Percentiles rank a stretch among this genome's conserved stretches.
phyloP scores from a whole-genome alignment of 1,284 basidiomycete genomes.

The Pseudozyma sp. region DNA sequence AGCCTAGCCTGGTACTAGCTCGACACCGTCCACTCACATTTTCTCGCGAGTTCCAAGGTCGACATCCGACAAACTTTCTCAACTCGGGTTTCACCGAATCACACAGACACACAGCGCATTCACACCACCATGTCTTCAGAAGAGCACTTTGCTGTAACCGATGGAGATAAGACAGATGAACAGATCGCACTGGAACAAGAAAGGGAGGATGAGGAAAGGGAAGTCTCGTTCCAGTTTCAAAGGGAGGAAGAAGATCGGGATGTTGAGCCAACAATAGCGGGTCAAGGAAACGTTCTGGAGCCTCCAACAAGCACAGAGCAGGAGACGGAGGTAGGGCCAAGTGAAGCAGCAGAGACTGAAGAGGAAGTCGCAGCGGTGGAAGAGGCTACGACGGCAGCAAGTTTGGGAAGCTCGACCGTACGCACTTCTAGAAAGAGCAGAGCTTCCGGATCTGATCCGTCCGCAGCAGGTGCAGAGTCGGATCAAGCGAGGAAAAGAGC shows the following conservation, averaged over 20 bases:
- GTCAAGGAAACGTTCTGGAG: background rate
- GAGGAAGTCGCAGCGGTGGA: conserved; percentile 1
- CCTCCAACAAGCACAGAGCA: background rate
- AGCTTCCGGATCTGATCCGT: conserved; percentile 6
- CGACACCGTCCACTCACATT: background rate
- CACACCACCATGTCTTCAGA: conserved; percentile 32
- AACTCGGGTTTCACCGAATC: no score
- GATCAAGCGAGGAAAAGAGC: conserved; percentile 22
- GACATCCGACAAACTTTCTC: background rate
- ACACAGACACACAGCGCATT: no score
- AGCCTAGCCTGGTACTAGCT: no score
- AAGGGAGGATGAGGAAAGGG: conserved; percentile 38
- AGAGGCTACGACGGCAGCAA: background rate
- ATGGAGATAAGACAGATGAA: conserved; percentile 34
- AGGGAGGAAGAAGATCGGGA: conserved; percentile 9
- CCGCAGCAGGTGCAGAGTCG: background rate
- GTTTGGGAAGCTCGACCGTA: conserved; percentile 9
- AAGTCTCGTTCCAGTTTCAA: conserved; percentile 32
- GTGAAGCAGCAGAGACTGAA: conserved; percentile 7
- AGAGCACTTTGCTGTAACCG: conserved; percentile 14
- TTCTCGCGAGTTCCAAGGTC: no score
- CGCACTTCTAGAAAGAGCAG: conserved; percentile 19
- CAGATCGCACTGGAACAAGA: conserved; percentile 41
- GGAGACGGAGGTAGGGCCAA: background rate
- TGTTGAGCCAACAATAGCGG: background rate